These are phyloP conservation scores for Penicillium crustosum DNA, from an alignment of 2,329 filamentous ascomycete species.

Conservation along the genomic window DNA sequence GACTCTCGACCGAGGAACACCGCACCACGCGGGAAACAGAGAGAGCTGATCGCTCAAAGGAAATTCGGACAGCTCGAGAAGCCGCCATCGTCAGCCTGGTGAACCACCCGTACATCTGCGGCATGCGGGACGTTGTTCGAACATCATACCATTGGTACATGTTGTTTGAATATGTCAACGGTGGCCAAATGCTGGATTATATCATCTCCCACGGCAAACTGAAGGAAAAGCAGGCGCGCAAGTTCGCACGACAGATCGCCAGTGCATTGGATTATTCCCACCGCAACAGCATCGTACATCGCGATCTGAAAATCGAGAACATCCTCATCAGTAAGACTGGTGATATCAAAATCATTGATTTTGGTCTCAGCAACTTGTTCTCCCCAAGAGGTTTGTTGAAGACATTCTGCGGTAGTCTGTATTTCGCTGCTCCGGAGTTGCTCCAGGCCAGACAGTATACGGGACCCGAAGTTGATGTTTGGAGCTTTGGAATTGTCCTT, in stretches of 20 bases:
- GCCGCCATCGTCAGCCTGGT: constrained; percentile 94
- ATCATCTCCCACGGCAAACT: constrained; percentile 97
- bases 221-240: constrained; percentile 97
- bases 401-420: constrained; percentile 96
- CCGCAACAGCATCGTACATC: constrained; percentile 95
- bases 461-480: constrained; percentile 93
- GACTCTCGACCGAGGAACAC: constrained; percentile 84
- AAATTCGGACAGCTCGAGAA: constrained; percentile 90
- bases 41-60: constrained; percentile 91
- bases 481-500: constrained; percentile 98
- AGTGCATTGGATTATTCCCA: constrained; percentile 97
- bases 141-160: constrained; percentile 99
- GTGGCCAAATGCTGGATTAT: constrained; percentile 98
- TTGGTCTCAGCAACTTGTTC: constrained; percentile 95
- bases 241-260: constrained; percentile 95
- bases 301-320: constrained; percentile 98
- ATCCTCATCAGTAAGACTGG: constrained; percentile 98
- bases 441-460: constrained; percentile 92
- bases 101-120: constrained; percentile 93
- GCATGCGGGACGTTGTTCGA: constrained; percentile 89
- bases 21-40: constrained; percentile 72
- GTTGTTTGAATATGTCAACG: constrained; percentile 98
- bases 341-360: constrained; percentile 99
- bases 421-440: constrained; percentile 94
- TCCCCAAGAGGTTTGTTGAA: constrained; percentile 81